A percentile compares a stretch with the other conserved stretches of the same genome.
Conservation (phyloP, 768 basidiomycete species). For the Mycena leptocephala region DNA sequence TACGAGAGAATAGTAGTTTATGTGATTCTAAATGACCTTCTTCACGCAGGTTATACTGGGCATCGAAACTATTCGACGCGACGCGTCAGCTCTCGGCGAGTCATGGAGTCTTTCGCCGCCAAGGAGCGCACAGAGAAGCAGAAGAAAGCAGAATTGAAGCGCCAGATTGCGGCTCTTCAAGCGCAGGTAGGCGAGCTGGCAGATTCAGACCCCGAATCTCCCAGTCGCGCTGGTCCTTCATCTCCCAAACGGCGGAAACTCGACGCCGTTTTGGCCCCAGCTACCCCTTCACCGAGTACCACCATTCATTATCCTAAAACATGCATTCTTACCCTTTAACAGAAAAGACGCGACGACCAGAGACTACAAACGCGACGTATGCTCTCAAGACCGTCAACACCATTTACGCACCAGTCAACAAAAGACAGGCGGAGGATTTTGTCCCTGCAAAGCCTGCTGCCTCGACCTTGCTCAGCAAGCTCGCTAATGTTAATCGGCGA, state of each 20-base stretch:
- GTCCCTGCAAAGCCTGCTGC: conserved; percentile 55
- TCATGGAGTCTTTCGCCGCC: conserved; percentile 57
- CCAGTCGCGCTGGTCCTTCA: conserved; percentile 28
- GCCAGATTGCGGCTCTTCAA: conserved; percentile 60
- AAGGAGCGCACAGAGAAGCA: conserved; percentile 46
- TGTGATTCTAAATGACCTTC: too few species aligned
- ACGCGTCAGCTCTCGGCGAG: background rate
- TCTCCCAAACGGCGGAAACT: conserved; percentile 60
- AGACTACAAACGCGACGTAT: conserved; percentile 14
- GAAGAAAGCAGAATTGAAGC: conserved; percentile 56
- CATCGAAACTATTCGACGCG: conserved; percentile 1
- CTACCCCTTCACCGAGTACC: conserved; percentile 82
- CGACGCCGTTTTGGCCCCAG: conserved; percentile 58
- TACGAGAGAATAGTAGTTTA: too few species aligned
- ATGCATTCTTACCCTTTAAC: conserved; percentile 31
- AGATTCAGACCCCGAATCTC: conserved; percentile 33
- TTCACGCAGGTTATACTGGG: too few species aligned
- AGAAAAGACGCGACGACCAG: conserved; percentile 34
- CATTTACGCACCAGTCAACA: conserved; percentile 21
- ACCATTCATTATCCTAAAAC: conserved; percentile 46
- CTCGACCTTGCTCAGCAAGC: conserved; percentile 49
- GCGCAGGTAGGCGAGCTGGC: conserved; percentile 55
- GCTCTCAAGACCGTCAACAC: conserved; percentile 21
- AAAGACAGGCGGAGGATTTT: conserved; percentile 9
- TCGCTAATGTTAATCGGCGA: conserved; percentile 25